Evolutionary conservation across 1,139 yeast species (phyloP).

Genomic region (Hyphopichia burtonii): DNA sequence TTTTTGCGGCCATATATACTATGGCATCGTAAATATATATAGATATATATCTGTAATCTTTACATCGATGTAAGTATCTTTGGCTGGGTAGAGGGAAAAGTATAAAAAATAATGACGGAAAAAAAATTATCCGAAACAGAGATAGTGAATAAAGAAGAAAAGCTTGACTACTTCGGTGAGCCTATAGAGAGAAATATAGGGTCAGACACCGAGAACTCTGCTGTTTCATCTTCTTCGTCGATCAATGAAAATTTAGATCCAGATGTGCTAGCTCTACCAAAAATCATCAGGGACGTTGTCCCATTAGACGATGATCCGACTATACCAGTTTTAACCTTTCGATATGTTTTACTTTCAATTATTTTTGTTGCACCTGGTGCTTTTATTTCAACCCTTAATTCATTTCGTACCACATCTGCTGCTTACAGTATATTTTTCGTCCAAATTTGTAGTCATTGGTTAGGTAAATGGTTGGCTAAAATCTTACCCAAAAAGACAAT

Average conservation of each 20-base stretch:
- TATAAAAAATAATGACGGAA: neutral
- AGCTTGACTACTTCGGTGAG: neutral
- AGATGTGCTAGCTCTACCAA: slow-evolving; percentile 17
- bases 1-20: too few species aligned
- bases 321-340: slow-evolving; percentile 26
- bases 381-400: slow-evolving; percentile 34
- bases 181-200: neutral
- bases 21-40: too few species aligned
- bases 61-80: too few species aligned
- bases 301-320: slow-evolving; percentile 24
- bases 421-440: slow-evolving; percentile 35
- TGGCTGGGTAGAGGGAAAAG: too few species aligned
- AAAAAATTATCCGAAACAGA: neutral
- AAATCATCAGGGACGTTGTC: slow-evolving; percentile 20
- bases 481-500: slow-evolving; percentile 23
- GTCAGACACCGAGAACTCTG: neutral
- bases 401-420: slow-evolving; percentile 35
- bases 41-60: too few species aligned
- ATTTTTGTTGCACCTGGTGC: slow-evolving; percentile 38
- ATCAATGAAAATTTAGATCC: slow-evolving; percentile 10
- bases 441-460: slow-evolving; percentile 30
- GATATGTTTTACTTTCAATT: slow-evolving; percentile 27
- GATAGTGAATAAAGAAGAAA: neutral
- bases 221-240: neutral
- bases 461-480: slow-evolving; percentile 29